phyloP scores from a whole-genome alignment of 495 filamentous ascomycete genomes.

The Aspergillus baeticus region DNA sequence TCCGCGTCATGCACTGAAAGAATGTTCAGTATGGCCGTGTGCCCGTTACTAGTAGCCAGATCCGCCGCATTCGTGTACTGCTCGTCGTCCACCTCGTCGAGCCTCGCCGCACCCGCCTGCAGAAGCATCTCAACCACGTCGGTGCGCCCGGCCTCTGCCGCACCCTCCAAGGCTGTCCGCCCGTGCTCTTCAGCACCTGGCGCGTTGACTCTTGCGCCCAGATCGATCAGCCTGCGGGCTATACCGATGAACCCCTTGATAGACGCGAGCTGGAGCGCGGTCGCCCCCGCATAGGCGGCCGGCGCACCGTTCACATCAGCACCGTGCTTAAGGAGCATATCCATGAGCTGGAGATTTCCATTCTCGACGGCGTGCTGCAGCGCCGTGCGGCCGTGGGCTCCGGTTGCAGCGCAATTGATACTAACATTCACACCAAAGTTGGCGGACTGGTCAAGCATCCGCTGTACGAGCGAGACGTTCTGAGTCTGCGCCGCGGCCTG shows the following conservation, averaged over 20 bases:
- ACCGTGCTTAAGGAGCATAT: conserved; percentile 26
- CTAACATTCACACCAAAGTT: background rate
- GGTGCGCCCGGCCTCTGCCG: background rate
- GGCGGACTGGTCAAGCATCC: background rate
- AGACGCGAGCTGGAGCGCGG: conserved; percentile 19
- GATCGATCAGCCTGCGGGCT: conserved; percentile 20
- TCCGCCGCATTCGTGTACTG: no score
- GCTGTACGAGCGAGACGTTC: background rate
- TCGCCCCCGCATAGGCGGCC: conserved; percentile 14
- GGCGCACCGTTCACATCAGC: conserved; percentile 29
- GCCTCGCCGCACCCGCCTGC: no score
- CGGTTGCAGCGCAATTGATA: background rate
- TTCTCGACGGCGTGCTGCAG: conserved; percentile 28
- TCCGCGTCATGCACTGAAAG: no score
- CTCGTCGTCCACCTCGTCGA: no score
- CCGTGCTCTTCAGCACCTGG: conserved; percentile 12
- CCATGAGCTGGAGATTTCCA: conserved; percentile 24
- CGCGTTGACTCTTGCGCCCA: conserved; percentile 30
- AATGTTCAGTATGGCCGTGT: no score
- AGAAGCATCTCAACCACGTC: no score
- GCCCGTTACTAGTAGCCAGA: no score
- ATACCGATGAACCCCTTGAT: conserved; percentile 28
- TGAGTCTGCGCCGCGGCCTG: background rate
- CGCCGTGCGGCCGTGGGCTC: conserved; percentile 10
- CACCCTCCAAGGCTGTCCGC: background rate